Base-by-base conservation (phyloP, 768 basidiomycete species). In the Russula vinacea region DNA sequence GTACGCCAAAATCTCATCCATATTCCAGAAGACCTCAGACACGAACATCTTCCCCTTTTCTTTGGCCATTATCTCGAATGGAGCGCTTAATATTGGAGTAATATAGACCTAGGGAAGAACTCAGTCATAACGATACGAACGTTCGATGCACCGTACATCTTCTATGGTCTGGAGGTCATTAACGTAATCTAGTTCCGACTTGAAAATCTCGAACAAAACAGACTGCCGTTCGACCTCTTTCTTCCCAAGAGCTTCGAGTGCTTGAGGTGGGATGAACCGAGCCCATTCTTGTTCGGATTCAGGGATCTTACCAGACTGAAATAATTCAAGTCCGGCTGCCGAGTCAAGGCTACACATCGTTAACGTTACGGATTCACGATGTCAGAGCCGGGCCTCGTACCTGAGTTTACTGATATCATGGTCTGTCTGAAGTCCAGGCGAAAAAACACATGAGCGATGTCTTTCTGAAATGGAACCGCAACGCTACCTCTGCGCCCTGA, bases 141-240 rank as follows among this genome's bases (percentile, higher is more conserved):
- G 32, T 60, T 7, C 40, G 19, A 24, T 11, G 14, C n/a, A 50
- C 65, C 73, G 35, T 65, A 91, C 92, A 73, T 90, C 81, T 76
- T 84, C 75, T 67, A 90, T 76, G 62, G 86, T 73, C 71, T 86
- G 80, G 55, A 99, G 75, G 75, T 98, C 96, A 35, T 81, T 74
- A 13, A 94, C 88, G 73, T 97, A 98, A 64, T 93, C 88, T 66
- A 86, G 81, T 76, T 99, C 97, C 0, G 89, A 86, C 73, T 92
- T 88, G 74, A 98, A 87, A 26, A 96, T 76, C 73, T 98, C 95
- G 69, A 94, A 95, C 7, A 99, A 81, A 44, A 86, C 84, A 29
- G 86, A 90, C 73, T 98, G 94, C 51, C 94, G 82, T 62, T 89
- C 84, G 24, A 94, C 86, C 73, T 97, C 94, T 56, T 83, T 74